Conservation (phyloP, 2,329 filamentous ascomycete genomes). For the Ophiostoma fasciatum region DNA sequence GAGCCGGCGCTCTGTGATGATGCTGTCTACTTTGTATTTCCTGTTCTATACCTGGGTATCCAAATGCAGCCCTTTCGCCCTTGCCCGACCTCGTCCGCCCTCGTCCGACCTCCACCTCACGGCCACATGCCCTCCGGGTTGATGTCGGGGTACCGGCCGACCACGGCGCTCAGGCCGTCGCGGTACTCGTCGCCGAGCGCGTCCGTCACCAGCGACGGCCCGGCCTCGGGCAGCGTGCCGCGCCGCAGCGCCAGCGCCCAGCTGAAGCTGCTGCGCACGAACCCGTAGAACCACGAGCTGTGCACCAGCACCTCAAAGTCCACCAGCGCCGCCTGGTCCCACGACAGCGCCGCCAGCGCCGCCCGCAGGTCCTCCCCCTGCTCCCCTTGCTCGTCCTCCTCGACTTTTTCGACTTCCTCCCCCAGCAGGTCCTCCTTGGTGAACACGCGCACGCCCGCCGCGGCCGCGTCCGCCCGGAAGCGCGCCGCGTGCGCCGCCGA, state of each 20-base stretch:
- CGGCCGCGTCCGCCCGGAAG: slow-evolving; percentile 17
- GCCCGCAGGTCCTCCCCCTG: slow-evolving; percentile 15
- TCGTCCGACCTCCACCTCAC: not conserved
- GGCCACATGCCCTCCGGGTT: slow-evolving; percentile 11
- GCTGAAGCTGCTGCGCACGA: slow-evolving; percentile 11
- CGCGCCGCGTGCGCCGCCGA: slow-evolving; percentile 16
- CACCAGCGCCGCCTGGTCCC: slow-evolving; percentile 12
- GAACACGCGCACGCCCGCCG: slow-evolving; percentile 16
- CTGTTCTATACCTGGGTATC: not conserved
- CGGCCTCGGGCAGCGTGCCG: slow-evolving; percentile 10
- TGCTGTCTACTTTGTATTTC: not conserved
- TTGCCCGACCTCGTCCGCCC: too few species aligned
- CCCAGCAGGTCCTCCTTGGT: slow-evolving; percentile 22
- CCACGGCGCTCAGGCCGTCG: slow-evolving; percentile 9
- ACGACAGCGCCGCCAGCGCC: slow-evolving; percentile 18
- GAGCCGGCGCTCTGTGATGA: slow-evolving; percentile 11
- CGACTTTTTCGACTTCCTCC: too few species aligned
- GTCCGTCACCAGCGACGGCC: slow-evolving; percentile 1
- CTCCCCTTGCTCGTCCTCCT: too few species aligned
- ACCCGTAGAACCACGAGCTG: slow-evolving; percentile 8
- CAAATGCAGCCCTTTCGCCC: not conserved
- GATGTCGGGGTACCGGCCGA: slow-evolving; percentile 9
- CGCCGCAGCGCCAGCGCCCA: slow-evolving; percentile 8
- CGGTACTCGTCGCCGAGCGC: slow-evolving; percentile 7
- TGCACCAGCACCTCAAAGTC: slow-evolving; percentile 10